Conservation (phyloP, 306 rosid genomes). For the Rosa lucieae region DNA sequence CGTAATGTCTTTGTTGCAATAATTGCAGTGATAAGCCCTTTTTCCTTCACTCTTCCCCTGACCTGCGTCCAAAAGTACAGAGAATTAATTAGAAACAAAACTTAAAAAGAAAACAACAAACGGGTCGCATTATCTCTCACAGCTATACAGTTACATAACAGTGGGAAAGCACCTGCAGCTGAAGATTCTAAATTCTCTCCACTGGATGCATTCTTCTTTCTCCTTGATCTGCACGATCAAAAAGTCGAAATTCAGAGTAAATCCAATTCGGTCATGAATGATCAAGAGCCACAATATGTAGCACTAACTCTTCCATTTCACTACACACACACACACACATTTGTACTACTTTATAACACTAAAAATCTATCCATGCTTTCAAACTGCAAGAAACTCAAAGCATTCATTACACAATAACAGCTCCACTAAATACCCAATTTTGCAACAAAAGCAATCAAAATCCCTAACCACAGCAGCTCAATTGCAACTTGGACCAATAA, state of each 20-base stretch:
- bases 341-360: background rate
- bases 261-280: background rate
- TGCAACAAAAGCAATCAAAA: conserved; percentile 7
- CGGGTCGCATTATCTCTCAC: background rate
- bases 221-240: conserved; percentile 73
- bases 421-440: conserved; percentile 10
- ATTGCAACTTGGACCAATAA: conserved; percentile 11
- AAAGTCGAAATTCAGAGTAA: conserved; percentile 22
- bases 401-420: background rate
- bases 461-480: conserved; percentile 6
- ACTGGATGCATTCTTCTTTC: conserved; percentile 80
- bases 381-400: background rate
- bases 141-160: conserved; percentile 10
- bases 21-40: conserved; percentile 92
- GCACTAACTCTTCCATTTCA: background rate
- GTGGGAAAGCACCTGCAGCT: conserved; percentile 50
- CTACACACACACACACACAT: background rate
- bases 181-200: conserved; percentile 89
- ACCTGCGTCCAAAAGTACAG: conserved; percentile 46
- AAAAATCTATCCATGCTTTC: background rate
- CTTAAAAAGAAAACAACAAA: background rate
- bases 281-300: background rate
- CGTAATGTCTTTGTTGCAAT: conserved; percentile 93
- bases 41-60: conserved; percentile 87
- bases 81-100: background rate